These are phyloP conservation scores for Pontederia paniculata DNA, from an alignment of 176 grass and related monocot genomes.

Conservation along the genomic window DNA sequence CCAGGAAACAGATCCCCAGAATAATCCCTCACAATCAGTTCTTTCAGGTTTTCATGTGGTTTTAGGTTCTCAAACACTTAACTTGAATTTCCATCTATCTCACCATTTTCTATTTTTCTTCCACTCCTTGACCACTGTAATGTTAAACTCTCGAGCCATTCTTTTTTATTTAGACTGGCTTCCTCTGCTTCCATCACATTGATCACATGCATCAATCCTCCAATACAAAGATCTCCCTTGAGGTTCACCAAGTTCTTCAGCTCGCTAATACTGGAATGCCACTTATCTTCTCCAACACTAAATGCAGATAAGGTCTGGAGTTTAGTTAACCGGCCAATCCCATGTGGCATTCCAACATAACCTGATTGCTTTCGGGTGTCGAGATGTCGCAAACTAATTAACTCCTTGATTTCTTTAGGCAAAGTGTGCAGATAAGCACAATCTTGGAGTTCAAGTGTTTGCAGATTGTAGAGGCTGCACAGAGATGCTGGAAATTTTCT, in stretches of 20 bases:
- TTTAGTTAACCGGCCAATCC: slow-evolving; percentile 5
- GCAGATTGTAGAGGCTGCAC: slow-evolving; percentile 23
- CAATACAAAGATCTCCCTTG: not conserved
- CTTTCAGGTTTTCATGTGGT: slow-evolving; percentile 19
- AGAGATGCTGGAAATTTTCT: slow-evolving; percentile 8
- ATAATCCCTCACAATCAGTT: slow-evolving; percentile 30
- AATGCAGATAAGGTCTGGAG: slow-evolving; percentile 25
- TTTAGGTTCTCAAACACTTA: slow-evolving; percentile 26
- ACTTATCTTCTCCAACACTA: slow-evolving; percentile 21
- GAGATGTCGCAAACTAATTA: slow-evolving; percentile 33
- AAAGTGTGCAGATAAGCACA: slow-evolving; percentile 21
- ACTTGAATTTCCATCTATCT: not conserved
- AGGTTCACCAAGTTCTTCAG: slow-evolving; percentile 7
- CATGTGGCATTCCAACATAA: not conserved
- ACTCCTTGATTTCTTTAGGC: slow-evolving; percentile 22
- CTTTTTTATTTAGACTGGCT: slow-evolving; percentile 21
- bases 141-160: slow-evolving; percentile 6
- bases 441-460: slow-evolving; percentile 28
- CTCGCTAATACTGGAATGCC: slow-evolving; percentile 1
- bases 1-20: slow-evolving; percentile 15
- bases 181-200: not conserved
- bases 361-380: not conserved
- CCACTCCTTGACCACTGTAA: slow-evolving; percentile 19
- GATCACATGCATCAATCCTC: not conserved
- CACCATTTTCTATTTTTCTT: slow-evolving; percentile 2